Evolutionary conservation across 1,139 yeast genomes (phyloP).

Genomic region (Candida sp.): DNA sequence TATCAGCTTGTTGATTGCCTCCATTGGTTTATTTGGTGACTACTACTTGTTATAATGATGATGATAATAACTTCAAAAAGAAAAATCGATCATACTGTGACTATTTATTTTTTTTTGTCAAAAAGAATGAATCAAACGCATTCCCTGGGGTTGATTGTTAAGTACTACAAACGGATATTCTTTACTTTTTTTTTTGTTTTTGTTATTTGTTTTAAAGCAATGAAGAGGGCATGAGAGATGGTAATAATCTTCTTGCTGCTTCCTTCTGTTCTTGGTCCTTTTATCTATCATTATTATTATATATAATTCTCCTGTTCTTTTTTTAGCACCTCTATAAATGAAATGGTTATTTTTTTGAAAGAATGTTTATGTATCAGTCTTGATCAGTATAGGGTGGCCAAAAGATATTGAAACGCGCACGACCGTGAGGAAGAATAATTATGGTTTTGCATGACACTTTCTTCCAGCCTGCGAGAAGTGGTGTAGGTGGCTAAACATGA

Average conservation of each 20-base stretch:
- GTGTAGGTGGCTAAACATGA: background rate
- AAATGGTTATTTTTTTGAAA: background rate
- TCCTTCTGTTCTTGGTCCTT: background rate
- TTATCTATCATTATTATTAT: background rate
- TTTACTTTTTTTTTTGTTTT: background rate
- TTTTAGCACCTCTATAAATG: background rate
- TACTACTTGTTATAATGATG: conserved; percentile 25
- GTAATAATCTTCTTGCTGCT: background rate
- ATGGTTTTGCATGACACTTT: background rate
- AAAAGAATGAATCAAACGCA: background rate
- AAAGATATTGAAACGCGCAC: background rate
- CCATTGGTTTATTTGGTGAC: conserved; percentile 57
- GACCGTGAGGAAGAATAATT: background rate
- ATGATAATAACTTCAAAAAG: background rate
- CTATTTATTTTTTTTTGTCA: background rate
- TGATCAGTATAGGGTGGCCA: background rate
- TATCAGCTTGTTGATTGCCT: conserved; percentile 43
- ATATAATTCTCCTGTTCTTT: background rate
- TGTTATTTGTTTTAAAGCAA: background rate
- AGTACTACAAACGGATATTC: background rate
- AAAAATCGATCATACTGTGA: background rate
- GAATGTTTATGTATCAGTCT: background rate
- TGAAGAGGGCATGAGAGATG: background rate
- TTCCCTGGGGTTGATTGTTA: background rate
- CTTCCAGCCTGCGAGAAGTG: too few species aligned